Conservation (phyloP, 106 monocot species). For the Posidonia australis region DNA sequence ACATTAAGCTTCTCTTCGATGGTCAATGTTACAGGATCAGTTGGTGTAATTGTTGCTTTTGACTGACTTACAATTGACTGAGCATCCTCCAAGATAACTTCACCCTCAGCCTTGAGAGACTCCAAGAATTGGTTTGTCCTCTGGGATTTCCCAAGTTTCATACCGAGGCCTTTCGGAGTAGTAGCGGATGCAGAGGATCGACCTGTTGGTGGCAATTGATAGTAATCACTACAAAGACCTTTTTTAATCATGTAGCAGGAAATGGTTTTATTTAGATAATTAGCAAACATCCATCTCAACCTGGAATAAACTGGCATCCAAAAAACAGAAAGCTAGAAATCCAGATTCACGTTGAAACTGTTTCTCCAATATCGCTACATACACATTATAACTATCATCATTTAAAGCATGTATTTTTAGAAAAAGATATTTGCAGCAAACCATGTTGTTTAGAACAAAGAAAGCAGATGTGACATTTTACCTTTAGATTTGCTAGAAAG, state of each 20-base stretch:
- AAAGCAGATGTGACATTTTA: conserved; percentile 12
- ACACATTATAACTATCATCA: no score
- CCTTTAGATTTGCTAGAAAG: conserved; percentile 74
- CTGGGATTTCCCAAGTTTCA: conserved; percentile 91
- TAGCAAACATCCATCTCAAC: no score
- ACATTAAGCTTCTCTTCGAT: conserved; percentile 91
- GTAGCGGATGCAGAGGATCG: conserved; percentile 56
- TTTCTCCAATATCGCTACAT: no score
- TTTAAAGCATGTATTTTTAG: no score
- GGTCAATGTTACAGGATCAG: conserved; percentile 79
- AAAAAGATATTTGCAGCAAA: no score
- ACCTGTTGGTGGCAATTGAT: conserved; percentile 25
- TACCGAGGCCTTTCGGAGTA: conserved; percentile 85
- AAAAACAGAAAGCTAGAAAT: no score
- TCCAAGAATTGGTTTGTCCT: conserved; percentile 77
- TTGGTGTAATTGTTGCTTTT: conserved; percentile 43
- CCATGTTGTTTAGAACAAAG: not conserved
- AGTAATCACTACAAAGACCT: no score
- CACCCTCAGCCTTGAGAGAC: conserved; percentile 94
- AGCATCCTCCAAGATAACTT: conserved; percentile 90
- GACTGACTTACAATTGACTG: conserved; percentile 40
- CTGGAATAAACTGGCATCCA: no score
- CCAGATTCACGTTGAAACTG: no score
- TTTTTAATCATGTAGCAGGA: no score
- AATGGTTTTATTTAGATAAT: no score